These are phyloP conservation scores for Erodium chrysanthum DNA, from an alignment of 441 rosid genomes.

Conservation along the genomic window DNA sequence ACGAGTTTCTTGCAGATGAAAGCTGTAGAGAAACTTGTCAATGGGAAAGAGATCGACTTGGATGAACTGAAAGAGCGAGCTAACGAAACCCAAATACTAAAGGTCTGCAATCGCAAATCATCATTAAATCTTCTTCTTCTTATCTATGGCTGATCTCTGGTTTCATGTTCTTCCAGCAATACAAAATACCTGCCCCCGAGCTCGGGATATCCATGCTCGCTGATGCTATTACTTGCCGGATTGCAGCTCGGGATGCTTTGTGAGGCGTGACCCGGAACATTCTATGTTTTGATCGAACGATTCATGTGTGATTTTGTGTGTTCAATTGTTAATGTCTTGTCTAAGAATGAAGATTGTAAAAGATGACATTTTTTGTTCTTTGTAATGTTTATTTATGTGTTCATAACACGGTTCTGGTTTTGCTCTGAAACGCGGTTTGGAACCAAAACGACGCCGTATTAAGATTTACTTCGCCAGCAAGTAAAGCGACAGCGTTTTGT, in stretches of 20 bases:
- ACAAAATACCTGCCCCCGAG: constrained; percentile 59
- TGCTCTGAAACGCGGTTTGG: not conserved
- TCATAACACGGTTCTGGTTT: not conserved
- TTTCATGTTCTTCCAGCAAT: constrained; percentile 43
- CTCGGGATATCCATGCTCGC: constrained; percentile 56
- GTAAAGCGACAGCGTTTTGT: constrained; percentile 1
- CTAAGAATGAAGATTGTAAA: not conserved
- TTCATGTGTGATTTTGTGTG: not conserved
- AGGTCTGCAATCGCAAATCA: constrained; percentile 32
- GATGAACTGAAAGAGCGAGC: constrained; percentile 59
- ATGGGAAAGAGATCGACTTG: constrained; percentile 57
- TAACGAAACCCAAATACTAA: constrained; percentile 58
- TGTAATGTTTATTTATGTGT: not conserved
- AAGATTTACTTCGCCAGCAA: not conserved
- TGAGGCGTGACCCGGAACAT: constrained; percentile 20
- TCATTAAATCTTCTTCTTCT: not conserved
- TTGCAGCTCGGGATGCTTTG: constrained; percentile 73
- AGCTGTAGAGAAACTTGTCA: constrained; percentile 42
- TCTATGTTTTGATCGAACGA: not conserved
- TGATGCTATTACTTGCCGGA: constrained; percentile 71
- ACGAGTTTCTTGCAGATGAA: constrained; percentile 38
- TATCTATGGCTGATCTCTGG: not conserved
- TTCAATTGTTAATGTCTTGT: not conserved
- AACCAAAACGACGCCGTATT: not conserved
- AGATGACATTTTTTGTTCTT: not conserved